phyloP scores from a whole-genome alignment of 345 rosid species.

The Passiflora organensis region DNA sequence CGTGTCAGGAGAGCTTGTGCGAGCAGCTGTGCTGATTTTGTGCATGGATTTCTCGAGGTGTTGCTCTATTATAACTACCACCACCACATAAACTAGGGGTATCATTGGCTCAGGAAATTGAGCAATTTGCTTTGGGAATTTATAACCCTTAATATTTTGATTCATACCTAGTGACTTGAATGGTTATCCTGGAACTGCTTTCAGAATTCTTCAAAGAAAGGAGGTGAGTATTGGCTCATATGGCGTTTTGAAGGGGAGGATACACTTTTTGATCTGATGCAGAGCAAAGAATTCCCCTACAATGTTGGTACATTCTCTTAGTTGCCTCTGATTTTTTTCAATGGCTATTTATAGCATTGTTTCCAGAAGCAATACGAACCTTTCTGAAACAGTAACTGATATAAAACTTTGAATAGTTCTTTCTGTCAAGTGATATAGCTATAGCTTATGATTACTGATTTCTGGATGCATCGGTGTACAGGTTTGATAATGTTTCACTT shows the following conservation, averaged over 20 bases:
- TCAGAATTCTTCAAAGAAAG: conserved; percentile 78
- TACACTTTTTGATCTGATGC: conserved; percentile 75
- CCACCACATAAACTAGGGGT: conserved; percentile 30
- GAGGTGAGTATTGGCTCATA: conserved; percentile 79
- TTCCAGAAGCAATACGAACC: too few species aligned
- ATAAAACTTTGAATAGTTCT: too few species aligned
- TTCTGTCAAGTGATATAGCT: too few species aligned
- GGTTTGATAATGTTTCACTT: too few species aligned
- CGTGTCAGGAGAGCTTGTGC: conserved; percentile 96
- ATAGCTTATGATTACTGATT: too few species aligned
- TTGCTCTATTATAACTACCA: conserved; percentile 28
- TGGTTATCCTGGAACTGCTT: conserved; percentile 17
- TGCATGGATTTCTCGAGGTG: conserved; percentile 91
- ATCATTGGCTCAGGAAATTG: conserved; percentile 18
- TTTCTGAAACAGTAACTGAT: too few species aligned
- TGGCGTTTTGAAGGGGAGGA: conserved; percentile 87
- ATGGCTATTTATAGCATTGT: too few species aligned
- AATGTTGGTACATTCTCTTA: conserved; percentile 54
- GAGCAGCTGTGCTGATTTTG: conserved; percentile 84
- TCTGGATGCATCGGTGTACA: neutral
- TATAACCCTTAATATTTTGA: neutral
- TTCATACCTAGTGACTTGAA: conserved; percentile 12
- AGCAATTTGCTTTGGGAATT: neutral
- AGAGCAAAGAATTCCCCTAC: conserved; percentile 86
- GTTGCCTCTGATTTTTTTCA: conserved; percentile 8